phyloP scores from a whole-genome alignment of 2,329 filamentous ascomycete species.

The Penicillium decumbens region DNA sequence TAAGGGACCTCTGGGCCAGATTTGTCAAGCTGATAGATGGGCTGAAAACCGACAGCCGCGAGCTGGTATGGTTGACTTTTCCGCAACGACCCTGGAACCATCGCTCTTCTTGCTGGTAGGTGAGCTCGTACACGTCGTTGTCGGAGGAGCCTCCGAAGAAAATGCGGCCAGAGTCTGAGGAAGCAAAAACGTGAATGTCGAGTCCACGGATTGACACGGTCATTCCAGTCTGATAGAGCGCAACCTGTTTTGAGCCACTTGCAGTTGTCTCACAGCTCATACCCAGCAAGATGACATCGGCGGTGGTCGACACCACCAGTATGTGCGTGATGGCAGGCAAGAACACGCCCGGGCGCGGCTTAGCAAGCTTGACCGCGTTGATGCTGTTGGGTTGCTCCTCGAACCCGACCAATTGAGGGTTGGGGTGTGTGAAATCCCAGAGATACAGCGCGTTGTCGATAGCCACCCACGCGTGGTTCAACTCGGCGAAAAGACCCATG shows the following conservation, averaged over 20 bases:
- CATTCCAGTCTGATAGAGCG: slow-evolving; percentile 87
- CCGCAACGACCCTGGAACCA: slow-evolving; percentile 90
- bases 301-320: slow-evolving; percentile 79
- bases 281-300: slow-evolving; percentile 82
- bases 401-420: slow-evolving; percentile 84
- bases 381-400: slow-evolving; percentile 87
- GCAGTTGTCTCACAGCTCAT: slow-evolving; percentile 62
- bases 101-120: slow-evolving; percentile 93
- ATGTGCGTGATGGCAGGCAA: slow-evolving; percentile 79
- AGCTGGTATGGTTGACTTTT: slow-evolving; percentile 82
- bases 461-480: slow-evolving; percentile 91
- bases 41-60: slow-evolving; percentile 60
- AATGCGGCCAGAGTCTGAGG: slow-evolving; percentile 76
- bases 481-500: slow-evolving; percentile 91
- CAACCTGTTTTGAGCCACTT: slow-evolving; percentile 66
- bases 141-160: slow-evolving; percentile 81
- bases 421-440: slow-evolving; percentile 95
- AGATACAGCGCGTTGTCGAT: slow-evolving; percentile 95
- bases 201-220: slow-evolving; percentile 68
- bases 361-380: slow-evolving; percentile 81
- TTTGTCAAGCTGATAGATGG: slow-evolving; percentile 41
- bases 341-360: slow-evolving; percentile 82
- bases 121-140: slow-evolving; percentile 87
- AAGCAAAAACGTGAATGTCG: slow-evolving; percentile 72
- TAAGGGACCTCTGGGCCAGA: slow-evolving; percentile 34